Evolutionary conservation across 768 basidiomycete genomes (phyloP), one percentile per base, ranked within the genome.

Genomic region (Russula ochroleuca): DNA sequence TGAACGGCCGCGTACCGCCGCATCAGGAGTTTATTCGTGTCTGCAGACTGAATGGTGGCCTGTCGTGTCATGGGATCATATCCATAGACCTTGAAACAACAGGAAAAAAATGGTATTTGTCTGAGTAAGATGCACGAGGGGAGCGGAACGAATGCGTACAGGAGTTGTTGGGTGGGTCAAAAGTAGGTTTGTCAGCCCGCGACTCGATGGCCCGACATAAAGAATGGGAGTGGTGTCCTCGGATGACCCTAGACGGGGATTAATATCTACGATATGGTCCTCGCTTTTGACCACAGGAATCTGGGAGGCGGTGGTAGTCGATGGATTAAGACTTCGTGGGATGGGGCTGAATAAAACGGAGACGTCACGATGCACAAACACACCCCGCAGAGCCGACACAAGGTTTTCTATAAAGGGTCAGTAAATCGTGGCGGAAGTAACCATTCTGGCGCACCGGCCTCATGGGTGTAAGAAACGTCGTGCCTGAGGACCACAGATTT

Each of bases 1-100:
- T 96, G 94, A 5, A 98, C 83, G 1, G 83, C 78, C 2, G 86
- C 90, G 65, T 98, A 97, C 15, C 97, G 85, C 0, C 92, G 84
- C 88, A 45, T 95, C 15, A 98, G 82, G 5, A 97, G 76, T 57
- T 80, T 85, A 68, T 96, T 96, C 5, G 92, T 89, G 28, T 81
- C 78, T 0, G 73, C 74, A 0, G 90, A 92, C 66, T 92, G 85
- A 17, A 87, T 71, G 13, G 78, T 76, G 0, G 82, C 77, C 0
- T 70, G 71, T 17, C 75, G 71, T 0, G 80, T 77, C 4, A 70
- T 59, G 0, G 95, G 91, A 62, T 92, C 80, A 76, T 92, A 96
- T 0, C 84, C 83, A 72, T 85, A 86, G 10, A 97, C 80, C 91
- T 96, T 56, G 14, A 23, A 25, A 31, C 2, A 17, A n/a, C 3